phyloP scores from a whole-genome alignment of 2,329 filamentous ascomycete genomes.

The Hymenoscyphus fructigenus region DNA sequence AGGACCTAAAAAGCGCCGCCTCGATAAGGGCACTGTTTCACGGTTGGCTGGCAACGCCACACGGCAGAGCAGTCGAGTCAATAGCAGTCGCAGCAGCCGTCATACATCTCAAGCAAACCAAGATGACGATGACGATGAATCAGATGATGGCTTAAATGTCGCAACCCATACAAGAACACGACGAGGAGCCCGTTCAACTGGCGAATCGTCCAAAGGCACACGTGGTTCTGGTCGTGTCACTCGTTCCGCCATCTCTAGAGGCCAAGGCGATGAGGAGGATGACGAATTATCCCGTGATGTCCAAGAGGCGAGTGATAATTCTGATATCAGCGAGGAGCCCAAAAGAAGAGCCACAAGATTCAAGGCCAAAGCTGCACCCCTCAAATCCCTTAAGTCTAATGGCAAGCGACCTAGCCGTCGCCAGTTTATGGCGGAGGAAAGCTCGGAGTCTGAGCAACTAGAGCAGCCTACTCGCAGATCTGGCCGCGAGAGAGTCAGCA shows the following conservation, averaged over 20 bases:
- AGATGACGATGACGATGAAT: constrained; percentile 16
- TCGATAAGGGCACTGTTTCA: constrained; percentile 24
- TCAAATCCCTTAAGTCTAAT: constrained; percentile 13
- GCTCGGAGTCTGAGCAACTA: constrained; percentile 22
- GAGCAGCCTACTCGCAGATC: constrained; percentile 36
- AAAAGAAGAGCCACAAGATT: constrained; percentile 34
- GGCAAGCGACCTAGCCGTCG: constrained; percentile 17
- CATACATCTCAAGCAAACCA: constrained; percentile 16
- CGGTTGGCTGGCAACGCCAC: constrained; percentile 20
- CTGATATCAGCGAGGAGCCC: constrained; percentile 40
- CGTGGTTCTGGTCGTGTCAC: constrained; percentile 21
- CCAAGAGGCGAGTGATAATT: constrained; percentile 44
- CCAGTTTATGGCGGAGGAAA: constrained; percentile 11
- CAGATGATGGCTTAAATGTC: background rate
- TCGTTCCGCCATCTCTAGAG: constrained; percentile 24
- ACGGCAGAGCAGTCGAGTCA: constrained; percentile 24
- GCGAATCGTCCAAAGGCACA: constrained; percentile 7
- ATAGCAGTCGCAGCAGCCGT: constrained; percentile 21
- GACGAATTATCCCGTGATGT: constrained; percentile 29
- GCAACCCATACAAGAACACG: constrained; percentile 5
- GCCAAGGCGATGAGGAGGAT: constrained; percentile 19
- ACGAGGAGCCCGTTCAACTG: constrained; percentile 12
- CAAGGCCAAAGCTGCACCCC: constrained; percentile 9
- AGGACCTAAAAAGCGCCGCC: constrained; percentile 27
- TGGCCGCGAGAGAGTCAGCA: constrained; percentile 34